Conservation (phyloP, 108 stramenopile genomes). For the Schizochytrium sp. region DNA sequence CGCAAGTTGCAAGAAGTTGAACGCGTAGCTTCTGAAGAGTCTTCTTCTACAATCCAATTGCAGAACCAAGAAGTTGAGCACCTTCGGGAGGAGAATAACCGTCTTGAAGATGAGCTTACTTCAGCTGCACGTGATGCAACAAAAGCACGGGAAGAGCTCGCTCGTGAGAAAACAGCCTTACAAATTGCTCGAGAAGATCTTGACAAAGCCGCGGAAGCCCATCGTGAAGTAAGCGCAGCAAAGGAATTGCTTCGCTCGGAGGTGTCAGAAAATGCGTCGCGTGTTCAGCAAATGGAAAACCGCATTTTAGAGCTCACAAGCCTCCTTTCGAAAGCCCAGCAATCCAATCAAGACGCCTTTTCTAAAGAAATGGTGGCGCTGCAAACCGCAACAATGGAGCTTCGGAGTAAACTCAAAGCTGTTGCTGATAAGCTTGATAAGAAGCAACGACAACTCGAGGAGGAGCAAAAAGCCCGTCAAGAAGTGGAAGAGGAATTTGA, state of each 20-base stretch:
- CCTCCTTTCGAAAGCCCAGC: not conserved
- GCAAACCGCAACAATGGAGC: not conserved
- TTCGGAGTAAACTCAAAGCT: not conserved
- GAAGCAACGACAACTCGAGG: not conserved
- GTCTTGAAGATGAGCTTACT: not conserved
- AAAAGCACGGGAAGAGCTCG: not conserved
- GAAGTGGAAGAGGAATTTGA: not conserved
- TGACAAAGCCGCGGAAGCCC: slow-evolving; percentile 6
- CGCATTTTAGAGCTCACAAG: not conserved
- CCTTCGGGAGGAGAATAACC: not conserved
- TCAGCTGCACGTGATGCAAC: not conserved
- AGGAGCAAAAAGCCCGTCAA: not conserved
- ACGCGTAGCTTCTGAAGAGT: not conserved
- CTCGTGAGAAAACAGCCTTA: not conserved
- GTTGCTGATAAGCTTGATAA: slow-evolving; percentile 20
- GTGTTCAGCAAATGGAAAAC: not conserved
- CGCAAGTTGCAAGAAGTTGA: slow-evolving; percentile 7
- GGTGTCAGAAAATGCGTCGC: not conserved
- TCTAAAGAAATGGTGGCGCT: not conserved
- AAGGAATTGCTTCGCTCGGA: not conserved
- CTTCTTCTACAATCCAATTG: not conserved
- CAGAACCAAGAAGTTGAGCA: not conserved
- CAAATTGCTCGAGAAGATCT: not conserved
- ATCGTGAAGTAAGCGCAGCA: not conserved
- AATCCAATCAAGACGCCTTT: slow-evolving; percentile 8